Evolutionary conservation across 2,329 filamentous ascomycete genomes (phyloP).

Genomic region (Nemania serpens): DNA sequence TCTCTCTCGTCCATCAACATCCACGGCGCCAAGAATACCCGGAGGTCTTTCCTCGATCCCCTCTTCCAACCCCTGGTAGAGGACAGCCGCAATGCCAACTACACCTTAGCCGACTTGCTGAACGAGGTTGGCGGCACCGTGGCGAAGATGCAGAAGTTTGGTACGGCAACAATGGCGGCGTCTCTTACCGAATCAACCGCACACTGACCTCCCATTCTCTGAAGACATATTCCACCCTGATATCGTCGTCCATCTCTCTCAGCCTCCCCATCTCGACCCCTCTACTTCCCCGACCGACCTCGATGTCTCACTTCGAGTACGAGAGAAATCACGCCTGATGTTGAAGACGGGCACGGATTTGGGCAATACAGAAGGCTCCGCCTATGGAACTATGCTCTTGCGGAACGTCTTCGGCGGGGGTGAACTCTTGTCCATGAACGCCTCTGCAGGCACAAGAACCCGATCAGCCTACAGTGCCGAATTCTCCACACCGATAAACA

Average conservation of each 20-base stretch:
- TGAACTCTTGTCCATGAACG: conserved; percentile 85
- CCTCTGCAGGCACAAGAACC: conserved; percentile 86
- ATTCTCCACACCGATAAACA: conserved; percentile 80
- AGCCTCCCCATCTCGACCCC: conserved; percentile 69
- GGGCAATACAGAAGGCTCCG: conserved; percentile 91
- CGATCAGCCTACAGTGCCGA: conserved; percentile 88
- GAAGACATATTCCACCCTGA: conserved; percentile 85
- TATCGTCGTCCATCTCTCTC: conserved; percentile 81
- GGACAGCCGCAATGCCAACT: conserved; percentile 66
- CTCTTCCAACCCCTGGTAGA: conserved; percentile 79
- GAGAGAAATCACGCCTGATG: conserved; percentile 80
- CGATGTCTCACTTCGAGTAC: conserved; percentile 76
- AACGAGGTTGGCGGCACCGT: conserved; percentile 37
- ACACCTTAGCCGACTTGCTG: conserved; percentile 81
- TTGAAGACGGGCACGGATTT: conserved; percentile 95
- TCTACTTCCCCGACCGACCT: conserved; percentile 76
- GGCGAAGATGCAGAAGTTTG: conserved; percentile 73
- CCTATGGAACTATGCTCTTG: conserved; percentile 84
- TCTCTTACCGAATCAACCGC: neutral
- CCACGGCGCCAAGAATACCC: conserved; percentile 82
- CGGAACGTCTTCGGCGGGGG: conserved; percentile 95
- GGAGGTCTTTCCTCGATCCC: conserved; percentile 79
- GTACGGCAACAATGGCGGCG: conserved; percentile 51
- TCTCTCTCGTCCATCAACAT: conserved; percentile 85
- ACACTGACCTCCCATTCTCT: conserved; percentile 19